Percentiles rank a stretch among this genome's conserved stretches.
These are phyloP conservation scores for Breviolum minutum DNA, from an alignment of 73 alveolate species.

Conservation along the genomic window DNA sequence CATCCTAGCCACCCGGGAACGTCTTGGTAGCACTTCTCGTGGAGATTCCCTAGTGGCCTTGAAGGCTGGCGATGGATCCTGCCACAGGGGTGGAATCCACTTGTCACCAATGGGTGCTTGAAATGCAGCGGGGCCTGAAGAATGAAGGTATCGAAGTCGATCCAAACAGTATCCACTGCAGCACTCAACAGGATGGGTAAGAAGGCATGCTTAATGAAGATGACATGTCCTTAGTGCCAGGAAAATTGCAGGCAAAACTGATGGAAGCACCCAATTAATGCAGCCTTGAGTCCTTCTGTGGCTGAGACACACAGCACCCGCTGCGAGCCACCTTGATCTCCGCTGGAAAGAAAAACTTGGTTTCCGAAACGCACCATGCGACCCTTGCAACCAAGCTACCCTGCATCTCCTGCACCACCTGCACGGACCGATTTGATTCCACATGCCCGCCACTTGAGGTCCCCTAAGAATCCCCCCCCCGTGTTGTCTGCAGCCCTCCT, in stretches of 20 bases:
- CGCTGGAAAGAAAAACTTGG: neutral
- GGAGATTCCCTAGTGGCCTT: constrained; percentile 38
- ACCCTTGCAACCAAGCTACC: neutral
- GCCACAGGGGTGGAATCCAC: neutral
- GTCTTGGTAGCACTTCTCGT: constrained; percentile 34
- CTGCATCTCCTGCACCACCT: constrained; percentile 24
- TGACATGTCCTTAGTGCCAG: constrained; percentile 44
- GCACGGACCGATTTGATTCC: neutral
- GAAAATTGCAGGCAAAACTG: neutral
- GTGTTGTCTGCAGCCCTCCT: neutral
- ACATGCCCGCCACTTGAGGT: too few species aligned
- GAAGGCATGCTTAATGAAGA: constrained; percentile 75
- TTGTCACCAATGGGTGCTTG: neutral
- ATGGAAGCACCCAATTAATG: neutral
- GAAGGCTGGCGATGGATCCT: constrained; percentile 73
- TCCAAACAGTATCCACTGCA: constrained; percentile 83
- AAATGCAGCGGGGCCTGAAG: constrained; percentile 2
- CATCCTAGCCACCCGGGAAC: constrained; percentile 22
- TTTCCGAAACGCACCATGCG: neutral
- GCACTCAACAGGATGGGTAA: constrained; percentile 84
- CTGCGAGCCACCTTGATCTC: constrained; percentile 2
- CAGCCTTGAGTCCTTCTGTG: constrained; percentile 10
- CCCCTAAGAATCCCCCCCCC: too few species aligned
- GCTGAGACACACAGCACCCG: constrained; percentile 20
- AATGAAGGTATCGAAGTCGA: constrained; percentile 90